phyloP scores from a whole-genome alignment of 495 filamentous ascomycete genomes.

The Lasiosphaeriaceae sp. region DNA sequence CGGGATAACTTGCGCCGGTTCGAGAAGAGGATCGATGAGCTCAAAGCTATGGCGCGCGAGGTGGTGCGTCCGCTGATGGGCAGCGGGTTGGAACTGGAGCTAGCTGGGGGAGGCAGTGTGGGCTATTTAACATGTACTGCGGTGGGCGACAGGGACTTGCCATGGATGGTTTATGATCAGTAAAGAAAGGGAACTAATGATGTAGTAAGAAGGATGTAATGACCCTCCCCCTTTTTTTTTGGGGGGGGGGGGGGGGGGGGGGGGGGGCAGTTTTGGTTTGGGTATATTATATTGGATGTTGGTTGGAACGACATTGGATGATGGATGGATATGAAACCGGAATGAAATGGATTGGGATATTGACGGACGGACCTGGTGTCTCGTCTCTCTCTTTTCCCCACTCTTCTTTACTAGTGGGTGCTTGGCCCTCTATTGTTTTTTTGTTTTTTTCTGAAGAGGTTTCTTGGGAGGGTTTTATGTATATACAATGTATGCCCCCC shows the following conservation, averaged over 20 bases:
- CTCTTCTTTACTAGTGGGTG: not conserved
- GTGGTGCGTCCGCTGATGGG: constrained; percentile 83
- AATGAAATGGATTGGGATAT: not conserved
- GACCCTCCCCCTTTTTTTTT: too few relatives aligned
- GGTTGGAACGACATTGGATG: too few relatives aligned
- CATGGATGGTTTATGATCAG: constrained; percentile 55
- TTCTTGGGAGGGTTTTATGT: too few relatives aligned
- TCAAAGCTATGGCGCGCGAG: constrained; percentile 77
- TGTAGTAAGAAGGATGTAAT: too few relatives aligned
- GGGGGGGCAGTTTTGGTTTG: too few relatives aligned
- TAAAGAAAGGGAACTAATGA: not conserved
- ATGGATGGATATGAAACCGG: too few relatives aligned
- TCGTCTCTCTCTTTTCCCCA: too few relatives aligned
- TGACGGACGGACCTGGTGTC: too few relatives aligned
- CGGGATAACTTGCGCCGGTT: constrained; percentile 76
- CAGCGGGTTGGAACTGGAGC: constrained; percentile 74
- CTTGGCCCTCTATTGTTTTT: not conserved
- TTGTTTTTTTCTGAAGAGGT: too few relatives aligned
- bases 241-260: too few relatives aligned
- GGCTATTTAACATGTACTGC: constrained; percentile 79
- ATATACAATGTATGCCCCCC: too few relatives aligned
- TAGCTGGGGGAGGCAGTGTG: constrained; percentile 28
- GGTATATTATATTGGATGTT: too few relatives aligned
- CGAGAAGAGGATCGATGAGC: constrained; percentile 79
- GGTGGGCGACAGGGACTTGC: constrained; percentile 71